Percentiles rank a stretch among this genome's conserved stretches.
Conservation (phyloP, 306 rosid genomes). For the Sechiopsis laciniata region DNA sequence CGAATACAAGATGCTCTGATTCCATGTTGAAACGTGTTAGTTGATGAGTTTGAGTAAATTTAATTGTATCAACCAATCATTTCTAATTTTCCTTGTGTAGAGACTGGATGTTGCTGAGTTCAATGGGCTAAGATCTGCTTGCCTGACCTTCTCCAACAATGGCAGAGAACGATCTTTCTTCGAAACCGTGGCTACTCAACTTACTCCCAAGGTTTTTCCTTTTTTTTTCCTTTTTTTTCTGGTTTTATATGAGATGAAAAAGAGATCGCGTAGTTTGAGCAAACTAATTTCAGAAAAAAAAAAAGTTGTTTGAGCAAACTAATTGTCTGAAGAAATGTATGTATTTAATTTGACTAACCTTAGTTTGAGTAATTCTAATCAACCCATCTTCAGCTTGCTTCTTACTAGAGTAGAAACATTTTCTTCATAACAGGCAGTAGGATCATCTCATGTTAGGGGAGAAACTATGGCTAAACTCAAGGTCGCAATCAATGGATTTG, state of each 20-base stretch:
- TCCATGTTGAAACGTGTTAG: no score
- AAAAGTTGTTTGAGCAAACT: not conserved
- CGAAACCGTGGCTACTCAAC: conserved; percentile 75
- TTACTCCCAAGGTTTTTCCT: conserved; percentile 53
- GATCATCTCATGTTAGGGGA: conserved; percentile 55
- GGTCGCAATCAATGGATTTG: conserved; percentile 97
- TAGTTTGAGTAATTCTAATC: no score
- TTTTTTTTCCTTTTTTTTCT: conserved; percentile 10
- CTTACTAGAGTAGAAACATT: conserved; percentile 1
- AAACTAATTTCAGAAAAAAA: no score
- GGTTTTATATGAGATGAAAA: not conserved
- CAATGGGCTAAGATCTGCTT: conserved; percentile 68
- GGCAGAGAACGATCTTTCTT: conserved; percentile 64
- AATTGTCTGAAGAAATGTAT: not conserved
- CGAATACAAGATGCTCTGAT: no score
- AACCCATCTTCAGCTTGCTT: not conserved
- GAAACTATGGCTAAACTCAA: conserved; percentile 90
- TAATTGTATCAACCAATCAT: no score
- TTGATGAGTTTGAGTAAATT: no score
- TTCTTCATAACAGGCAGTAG: conserved; percentile 38
- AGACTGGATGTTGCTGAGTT: conserved; percentile 75
- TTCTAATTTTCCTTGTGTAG: conserved; percentile 35
- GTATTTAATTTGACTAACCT: no score
- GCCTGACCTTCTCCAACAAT: conserved; percentile 48
- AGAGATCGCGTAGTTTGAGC: not conserved